phyloP scores from a whole-genome alignment of 176 grass and related monocot genomes.

The Alloteropsis semialata region DNA sequence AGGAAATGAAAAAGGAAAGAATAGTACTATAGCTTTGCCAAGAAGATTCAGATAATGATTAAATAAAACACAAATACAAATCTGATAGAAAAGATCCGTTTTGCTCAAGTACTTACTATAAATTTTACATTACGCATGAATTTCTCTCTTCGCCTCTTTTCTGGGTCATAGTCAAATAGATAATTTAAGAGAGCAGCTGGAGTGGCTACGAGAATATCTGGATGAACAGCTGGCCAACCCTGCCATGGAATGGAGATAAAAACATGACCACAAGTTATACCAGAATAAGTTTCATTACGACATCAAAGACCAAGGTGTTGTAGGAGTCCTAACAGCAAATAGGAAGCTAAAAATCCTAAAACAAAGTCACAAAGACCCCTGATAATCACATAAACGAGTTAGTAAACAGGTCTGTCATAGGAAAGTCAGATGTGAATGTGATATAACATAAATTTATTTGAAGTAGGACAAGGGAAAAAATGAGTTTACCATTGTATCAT shows the following conservation, averaged over 20 bases:
- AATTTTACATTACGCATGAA: conserved; percentile 78
- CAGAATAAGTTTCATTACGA: conserved; percentile 34
- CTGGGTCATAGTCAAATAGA: conserved; percentile 85
- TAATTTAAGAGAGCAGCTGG: conserved; percentile 95
- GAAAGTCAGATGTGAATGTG: conserved; percentile 10
- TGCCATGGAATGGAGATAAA: conserved; percentile 35
- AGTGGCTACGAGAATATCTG: conserved; percentile 87
- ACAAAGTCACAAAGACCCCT: conserved; percentile 16
- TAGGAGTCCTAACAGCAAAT: neutral
- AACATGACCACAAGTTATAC: neutral
- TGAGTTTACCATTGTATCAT: conserved; percentile 14
- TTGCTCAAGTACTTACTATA: conserved; percentile 52
- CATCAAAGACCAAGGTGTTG: neutral
- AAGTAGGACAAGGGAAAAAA: neutral
- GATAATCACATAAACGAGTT: neutral
- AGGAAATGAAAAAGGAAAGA: neutral
- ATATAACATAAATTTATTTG: neutral
- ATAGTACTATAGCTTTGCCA: neutral
- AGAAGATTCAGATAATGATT: neutral
- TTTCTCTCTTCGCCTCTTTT: conserved; percentile 59
- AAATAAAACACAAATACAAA: neutral
- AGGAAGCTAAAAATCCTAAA: conserved; percentile 6
- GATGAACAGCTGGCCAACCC: conserved; percentile 81
- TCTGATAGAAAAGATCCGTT: neutral
- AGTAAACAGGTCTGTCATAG: neutral